Percentiles rank a stretch among this genome's conserved stretches.
phyloP scores from a whole-genome alignment of 768 basidiomycete genomes.

The Mycena venus region DNA sequence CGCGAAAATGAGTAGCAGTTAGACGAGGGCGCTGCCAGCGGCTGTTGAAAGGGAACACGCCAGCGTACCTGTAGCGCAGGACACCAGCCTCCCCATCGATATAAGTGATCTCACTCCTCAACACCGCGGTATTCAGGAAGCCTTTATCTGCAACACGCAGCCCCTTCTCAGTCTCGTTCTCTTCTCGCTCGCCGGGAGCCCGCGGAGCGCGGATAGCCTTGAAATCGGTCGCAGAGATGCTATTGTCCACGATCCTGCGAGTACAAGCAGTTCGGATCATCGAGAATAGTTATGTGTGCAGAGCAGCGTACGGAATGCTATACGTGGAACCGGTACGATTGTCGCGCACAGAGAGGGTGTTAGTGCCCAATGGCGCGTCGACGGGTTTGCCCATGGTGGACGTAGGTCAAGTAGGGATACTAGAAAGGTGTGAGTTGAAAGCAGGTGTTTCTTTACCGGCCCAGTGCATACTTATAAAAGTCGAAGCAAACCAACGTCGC shows the following conservation, averaged over 20 bases:
- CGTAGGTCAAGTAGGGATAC: neutral
- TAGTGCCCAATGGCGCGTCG: constrained; percentile 30
- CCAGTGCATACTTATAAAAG: neutral
- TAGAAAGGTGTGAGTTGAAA: constrained; percentile 10
- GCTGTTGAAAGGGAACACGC: too few relatives aligned
- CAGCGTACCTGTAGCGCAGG: constrained; percentile 76
- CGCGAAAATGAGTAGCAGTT: neutral
- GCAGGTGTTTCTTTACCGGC: constrained; percentile 9
- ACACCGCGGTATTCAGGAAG: constrained; percentile 87
- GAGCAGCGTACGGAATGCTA: constrained; percentile 71
- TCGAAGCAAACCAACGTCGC: neutral
- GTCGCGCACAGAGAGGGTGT: constrained; percentile 78
- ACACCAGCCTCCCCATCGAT: constrained; percentile 93
- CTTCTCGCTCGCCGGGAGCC: constrained; percentile 73
- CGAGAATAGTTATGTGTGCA: neutral
- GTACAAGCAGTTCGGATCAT: constrained; percentile 1
- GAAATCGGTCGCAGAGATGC: constrained; percentile 85
- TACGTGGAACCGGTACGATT: constrained; percentile 89
- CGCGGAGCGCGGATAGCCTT: constrained; percentile 76
- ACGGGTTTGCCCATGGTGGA: constrained; percentile 31
- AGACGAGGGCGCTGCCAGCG: neutral
- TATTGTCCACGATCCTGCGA: constrained; percentile 82
- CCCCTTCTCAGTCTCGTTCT: constrained; percentile 88
- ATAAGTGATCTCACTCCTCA: constrained; percentile 86
- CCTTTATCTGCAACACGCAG: constrained; percentile 85